phyloP scores from a whole-genome alignment of 78 protist species.

The Dictyostelium citrinum region DNA sequence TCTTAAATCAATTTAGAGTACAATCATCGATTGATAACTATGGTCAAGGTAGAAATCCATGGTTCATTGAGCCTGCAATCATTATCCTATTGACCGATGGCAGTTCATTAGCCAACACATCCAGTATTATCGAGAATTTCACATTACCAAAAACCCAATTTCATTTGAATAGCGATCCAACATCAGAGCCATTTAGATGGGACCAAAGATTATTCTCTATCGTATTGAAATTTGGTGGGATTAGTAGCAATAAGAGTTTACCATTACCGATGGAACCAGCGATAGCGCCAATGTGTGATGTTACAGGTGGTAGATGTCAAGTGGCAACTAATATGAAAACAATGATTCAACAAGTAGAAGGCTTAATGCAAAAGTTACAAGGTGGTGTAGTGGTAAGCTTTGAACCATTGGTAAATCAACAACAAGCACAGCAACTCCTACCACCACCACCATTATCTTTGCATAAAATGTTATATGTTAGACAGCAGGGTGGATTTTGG shows the following conservation, averaged over 20 bases:
- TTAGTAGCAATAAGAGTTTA: neutral
- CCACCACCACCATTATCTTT: constrained; percentile 16
- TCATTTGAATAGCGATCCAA: constrained; percentile 22
- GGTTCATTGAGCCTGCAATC: constrained; percentile 45
- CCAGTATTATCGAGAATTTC: constrained; percentile 22
- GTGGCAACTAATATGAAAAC: constrained; percentile 41
- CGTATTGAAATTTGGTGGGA: constrained; percentile 11
- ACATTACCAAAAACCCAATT: neutral
- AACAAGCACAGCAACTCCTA: neutral
- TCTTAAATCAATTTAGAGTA: constrained; percentile 50
- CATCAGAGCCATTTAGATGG: constrained; percentile 78
- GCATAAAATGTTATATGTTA: constrained; percentile 58
- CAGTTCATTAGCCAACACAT: constrained; percentile 9
- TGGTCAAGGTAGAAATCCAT: constrained; percentile 77
- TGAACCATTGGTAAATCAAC: constrained; percentile 11
- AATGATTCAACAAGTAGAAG: constrained; percentile 34
- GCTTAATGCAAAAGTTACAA: constrained; percentile 4
- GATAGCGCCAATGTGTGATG: constrained; percentile 32
- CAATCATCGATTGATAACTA: constrained; percentile 51
- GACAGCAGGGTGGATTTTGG: constrained; percentile 12
- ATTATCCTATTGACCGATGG: constrained; percentile 74
- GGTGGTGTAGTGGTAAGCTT: constrained; percentile 22
- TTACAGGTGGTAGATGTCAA: constrained; percentile 65
- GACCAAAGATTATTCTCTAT: constrained; percentile 74
- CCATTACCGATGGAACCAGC: neutral